Percentiles rank a stretch among this genome's conserved stretches.
phyloP scores from a whole-genome alignment of 768 basidiomycete species.

The Boletus sensibilis region DNA sequence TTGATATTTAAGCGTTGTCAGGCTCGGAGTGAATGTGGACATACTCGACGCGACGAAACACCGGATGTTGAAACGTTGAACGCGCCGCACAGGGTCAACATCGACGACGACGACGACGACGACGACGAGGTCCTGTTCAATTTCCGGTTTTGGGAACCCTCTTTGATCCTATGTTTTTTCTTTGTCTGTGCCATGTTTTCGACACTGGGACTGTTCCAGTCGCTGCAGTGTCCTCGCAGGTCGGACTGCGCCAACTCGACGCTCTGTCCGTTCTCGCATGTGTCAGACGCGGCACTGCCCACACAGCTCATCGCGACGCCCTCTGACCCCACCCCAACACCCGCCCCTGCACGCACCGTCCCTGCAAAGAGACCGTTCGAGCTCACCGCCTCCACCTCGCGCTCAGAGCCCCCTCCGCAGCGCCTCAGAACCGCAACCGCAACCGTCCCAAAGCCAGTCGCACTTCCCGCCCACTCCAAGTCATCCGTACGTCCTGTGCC shows the following conservation, averaged over 20 bases:
- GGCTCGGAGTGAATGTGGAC: no score
- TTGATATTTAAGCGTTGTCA: background rate
- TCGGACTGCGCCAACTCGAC: slow-evolving; percentile 45
- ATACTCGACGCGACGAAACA: no score
- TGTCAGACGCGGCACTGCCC: slow-evolving; percentile 34
- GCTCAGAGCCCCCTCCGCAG: slow-evolving; percentile 59
- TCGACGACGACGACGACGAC: no score
- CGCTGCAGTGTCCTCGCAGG: slow-evolving; percentile 57
- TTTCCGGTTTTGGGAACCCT: no score
- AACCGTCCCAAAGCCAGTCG: slow-evolving; percentile 39
- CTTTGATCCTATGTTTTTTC: background rate
- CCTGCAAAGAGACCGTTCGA: slow-evolving; percentile 53
- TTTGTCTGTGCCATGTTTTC: slow-evolving; percentile 54
- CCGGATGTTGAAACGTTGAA: no score
- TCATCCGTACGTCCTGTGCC: slow-evolving; percentile 23
- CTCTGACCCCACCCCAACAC: slow-evolving; percentile 4
- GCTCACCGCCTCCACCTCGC: slow-evolving; percentile 20
- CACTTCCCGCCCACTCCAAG: slow-evolving; percentile 42
- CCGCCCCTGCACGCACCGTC: slow-evolving; percentile 24
- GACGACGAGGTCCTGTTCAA: background rate
- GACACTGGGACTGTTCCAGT: slow-evolving; percentile 53
- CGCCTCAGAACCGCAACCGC: slow-evolving; percentile 58
- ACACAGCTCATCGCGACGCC: slow-evolving; percentile 18
- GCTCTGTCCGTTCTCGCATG: slow-evolving; percentile 70
- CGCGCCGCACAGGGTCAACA: no score